Base-by-base conservation (phyloP, 768 basidiomycete genomes). In the Phlegmacium glaucopus region DNA sequence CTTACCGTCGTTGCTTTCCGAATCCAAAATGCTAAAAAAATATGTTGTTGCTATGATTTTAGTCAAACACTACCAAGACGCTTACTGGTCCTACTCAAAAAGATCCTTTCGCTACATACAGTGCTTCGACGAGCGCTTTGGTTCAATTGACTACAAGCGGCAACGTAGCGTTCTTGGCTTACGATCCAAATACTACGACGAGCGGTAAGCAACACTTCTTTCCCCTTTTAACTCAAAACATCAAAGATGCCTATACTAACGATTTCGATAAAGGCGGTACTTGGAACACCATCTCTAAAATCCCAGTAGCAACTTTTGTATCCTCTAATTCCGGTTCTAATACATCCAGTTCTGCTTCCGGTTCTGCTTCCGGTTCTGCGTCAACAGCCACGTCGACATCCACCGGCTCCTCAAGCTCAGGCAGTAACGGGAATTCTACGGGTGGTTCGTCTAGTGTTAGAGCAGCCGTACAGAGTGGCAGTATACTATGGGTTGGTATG, bases 51-150 rank as follows among this genome's bases (percentile, higher is more conserved):
- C n/a, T n/a, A n/a, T n/a, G n/a, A n/a, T n/a, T n/a, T n/a, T 30
- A 58, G 56, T 52, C 55, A 7, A 63, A 63, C 47, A 60, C 60
- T 35, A 63, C 61, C 8, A 63, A 63, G 38, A 58, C 58, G 10
- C 54, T 63, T 43, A 49, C 60, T 3, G 58, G 56, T 34, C 61
- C 61, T 3, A 53, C 58, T 10, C 51, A 54, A 15, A 45, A 51
- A 30, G 60, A 63, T 44, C 49, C 58, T 10, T 51, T 52, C 6
- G 58, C 61, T 2, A 49, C 47, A 12, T 63, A 61, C 50, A 47
- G 53, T 15, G 59, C 61, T 12, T 61, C 60, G 4, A 59, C 61
- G 0, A 54, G 39, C 13, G 55, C 61, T 3, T 58, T 63, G n/a
- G 61, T 63, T n/a, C 60, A 61, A 44, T 44, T 63, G 22, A 51